These are phyloP conservation scores for Solanum acaule DNA, from an alignment of 257 asterid genomes.

Conservation along the genomic window DNA sequence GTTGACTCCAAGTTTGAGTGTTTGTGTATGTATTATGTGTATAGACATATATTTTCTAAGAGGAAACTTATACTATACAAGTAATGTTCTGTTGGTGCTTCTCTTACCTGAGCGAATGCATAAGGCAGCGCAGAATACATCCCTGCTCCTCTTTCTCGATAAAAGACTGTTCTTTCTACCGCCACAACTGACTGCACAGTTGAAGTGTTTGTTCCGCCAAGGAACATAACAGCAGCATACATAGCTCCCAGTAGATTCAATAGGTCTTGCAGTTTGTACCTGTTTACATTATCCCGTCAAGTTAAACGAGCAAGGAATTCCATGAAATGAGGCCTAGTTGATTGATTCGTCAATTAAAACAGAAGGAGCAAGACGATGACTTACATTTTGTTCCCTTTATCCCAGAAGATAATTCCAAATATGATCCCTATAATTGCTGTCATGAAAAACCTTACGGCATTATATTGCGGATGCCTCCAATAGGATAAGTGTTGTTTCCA, in stretches of 20 bases:
- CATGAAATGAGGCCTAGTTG: neutral
- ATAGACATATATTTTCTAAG: neutral
- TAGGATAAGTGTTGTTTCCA: conserved; percentile 74
- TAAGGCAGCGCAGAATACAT: neutral
- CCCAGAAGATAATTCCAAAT: conserved; percentile 72
- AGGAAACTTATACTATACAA: neutral
- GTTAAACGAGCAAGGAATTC: neutral
- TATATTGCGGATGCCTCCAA: conserved; percentile 77
- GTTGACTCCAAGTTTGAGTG: neutral
- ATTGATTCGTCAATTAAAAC: neutral
- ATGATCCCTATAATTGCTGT: conserved; percentile 54
- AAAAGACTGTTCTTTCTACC: conserved; percentile 12
- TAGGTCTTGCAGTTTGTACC: conserved; percentile 17
- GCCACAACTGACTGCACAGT: conserved; percentile 21
- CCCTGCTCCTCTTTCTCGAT: neutral
- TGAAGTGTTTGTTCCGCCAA: conserved; percentile 16
- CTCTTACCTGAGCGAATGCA: conserved; percentile 49
- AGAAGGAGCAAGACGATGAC: conserved; percentile 1
- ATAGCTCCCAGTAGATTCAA: conserved; percentile 17
- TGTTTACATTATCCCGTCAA: neutral
- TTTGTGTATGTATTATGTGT: neutral
- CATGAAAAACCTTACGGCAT: conserved; percentile 53
- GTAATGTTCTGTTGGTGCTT: neutral
- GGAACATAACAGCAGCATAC: conserved; percentile 21
- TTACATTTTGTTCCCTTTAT: conserved; percentile 56